A percentile compares a stretch with the other conserved stretches of the same genome.
Conservation (phyloP, 345 rosid species). For the Sonneratia alba region DNA sequence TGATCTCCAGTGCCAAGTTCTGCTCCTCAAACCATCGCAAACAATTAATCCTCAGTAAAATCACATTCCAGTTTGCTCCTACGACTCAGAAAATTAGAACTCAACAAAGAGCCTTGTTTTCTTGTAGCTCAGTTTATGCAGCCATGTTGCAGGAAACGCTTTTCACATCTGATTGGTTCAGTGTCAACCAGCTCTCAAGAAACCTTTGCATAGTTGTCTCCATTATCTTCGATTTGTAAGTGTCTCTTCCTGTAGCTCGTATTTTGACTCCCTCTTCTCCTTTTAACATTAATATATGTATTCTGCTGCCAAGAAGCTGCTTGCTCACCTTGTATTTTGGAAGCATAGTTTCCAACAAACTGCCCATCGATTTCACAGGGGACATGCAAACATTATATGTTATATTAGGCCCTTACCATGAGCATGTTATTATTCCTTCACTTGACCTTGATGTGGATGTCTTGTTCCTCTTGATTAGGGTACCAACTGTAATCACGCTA, state of each 20-base stretch:
- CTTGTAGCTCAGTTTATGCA: not conserved
- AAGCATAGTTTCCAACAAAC: not conserved
- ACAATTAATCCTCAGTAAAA: not conserved
- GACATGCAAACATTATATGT: too few species aligned
- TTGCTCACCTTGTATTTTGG: not conserved
- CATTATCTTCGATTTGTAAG: not conserved
- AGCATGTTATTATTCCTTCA: not conserved
- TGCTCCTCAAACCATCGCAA: not conserved
- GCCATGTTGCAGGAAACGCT: not conserved
- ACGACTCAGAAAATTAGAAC: not conserved
- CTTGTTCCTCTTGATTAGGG: not conserved
- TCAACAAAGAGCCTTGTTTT: not conserved
- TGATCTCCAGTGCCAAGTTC: slow-evolving; percentile 34
- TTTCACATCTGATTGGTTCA: not conserved
- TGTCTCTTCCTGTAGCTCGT: not conserved
- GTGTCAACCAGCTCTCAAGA: not conserved
- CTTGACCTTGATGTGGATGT: not conserved
- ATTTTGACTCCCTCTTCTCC: too few species aligned
- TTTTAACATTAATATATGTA: not conserved
- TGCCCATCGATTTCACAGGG: not conserved
- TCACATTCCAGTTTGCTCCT: not conserved
- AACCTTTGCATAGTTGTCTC: not conserved
- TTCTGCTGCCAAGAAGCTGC: not conserved
- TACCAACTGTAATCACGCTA: not conserved
- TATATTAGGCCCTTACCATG: too few species aligned